Evolutionary conservation across 2,329 filamentous ascomycete species (phyloP), one percentile per base, ranked within the genome.

Genomic region (Fusarium haematococcum): DNA sequence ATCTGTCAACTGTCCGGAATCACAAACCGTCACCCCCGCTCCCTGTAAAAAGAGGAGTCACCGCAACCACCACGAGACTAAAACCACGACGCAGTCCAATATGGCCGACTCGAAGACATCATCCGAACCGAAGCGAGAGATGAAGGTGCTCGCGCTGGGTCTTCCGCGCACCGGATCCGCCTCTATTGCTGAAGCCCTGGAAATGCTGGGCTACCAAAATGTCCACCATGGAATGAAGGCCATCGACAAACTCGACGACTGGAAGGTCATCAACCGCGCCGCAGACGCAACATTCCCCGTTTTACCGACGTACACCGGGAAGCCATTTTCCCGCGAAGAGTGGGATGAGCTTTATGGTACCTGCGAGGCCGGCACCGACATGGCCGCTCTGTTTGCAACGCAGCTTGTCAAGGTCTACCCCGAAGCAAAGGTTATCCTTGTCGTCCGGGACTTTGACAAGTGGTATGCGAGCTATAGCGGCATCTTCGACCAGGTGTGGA

Each of bases 101-200:
- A 52, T 52, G 48, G 2, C 18, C 16, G 27, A 14, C 18, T 30
- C 18, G 4, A 50, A 50, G 45, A n/a, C 18, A 30, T 20, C 48
- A 23, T 10, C 27, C 1, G 71, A 71, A 8, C 56, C 67, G 7
- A 69, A 69, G 6, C 71, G 75, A 13, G 77, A 79, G 25, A 80
- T 79, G 74, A 75, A 79, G 48, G 76, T 83, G 43, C 78, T 82
- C 13, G 69, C 75, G 2, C 69, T 82, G 1, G 81, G 81, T 7
- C 76, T 82, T 8, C 75, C 77, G 2, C 79, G 81, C 10, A 82
- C 82, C 3, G 82, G 81, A 8, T 78, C 80, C 20, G 78, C 79
- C 2, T 84, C 82, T n/a, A 79, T 84, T 45, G 76, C 78, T 2
- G 69, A 79, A 9, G 82, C 82, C 1, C 79, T 83, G 39, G 74